Evolutionary conservation across 768 basidiomycete species (phyloP).

Genomic region (Boletus subparvulus): DNA sequence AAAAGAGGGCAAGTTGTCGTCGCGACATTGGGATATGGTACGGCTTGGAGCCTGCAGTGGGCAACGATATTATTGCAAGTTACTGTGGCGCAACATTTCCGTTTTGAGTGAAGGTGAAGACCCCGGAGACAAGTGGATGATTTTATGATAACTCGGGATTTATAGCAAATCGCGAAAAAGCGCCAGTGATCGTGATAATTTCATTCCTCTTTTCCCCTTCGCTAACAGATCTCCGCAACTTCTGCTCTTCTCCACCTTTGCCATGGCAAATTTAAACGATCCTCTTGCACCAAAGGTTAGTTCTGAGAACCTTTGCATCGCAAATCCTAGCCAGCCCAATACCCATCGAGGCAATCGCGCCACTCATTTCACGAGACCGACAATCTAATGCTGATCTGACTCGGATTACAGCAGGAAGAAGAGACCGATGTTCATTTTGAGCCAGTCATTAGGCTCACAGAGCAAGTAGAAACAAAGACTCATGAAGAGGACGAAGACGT

Average conservation of each 20-base stretch:
- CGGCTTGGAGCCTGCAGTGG: neutral
- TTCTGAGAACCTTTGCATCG: slow-evolving; percentile 14
- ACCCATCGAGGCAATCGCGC: slow-evolving; percentile 29
- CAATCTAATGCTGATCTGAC: slow-evolving; percentile 28
- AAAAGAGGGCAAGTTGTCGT: slow-evolving; percentile 39
- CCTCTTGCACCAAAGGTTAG: slow-evolving; percentile 72
- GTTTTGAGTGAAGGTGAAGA: slow-evolving; percentile 10
- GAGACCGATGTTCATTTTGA: slow-evolving; percentile 91
- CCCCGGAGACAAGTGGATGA: slow-evolving; percentile 27
- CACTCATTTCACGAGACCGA: slow-evolving; percentile 27
- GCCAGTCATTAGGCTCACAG: slow-evolving; percentile 94
- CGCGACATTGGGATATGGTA: slow-evolving; percentile 33
- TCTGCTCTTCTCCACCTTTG: slow-evolving; percentile 19
- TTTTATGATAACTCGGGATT: slow-evolving; percentile 8
- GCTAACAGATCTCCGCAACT: slow-evolving; percentile 12
- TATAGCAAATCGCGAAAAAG: slow-evolving; percentile 14
- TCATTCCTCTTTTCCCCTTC: slow-evolving; percentile 18
- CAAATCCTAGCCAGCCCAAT: neutral
- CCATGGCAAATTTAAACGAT: slow-evolving; percentile 60
- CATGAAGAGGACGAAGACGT: slow-evolving; percentile 91
- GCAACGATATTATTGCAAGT: neutral
- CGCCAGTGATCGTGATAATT: slow-evolving; percentile 24
- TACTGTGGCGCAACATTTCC: slow-evolving; percentile 1
- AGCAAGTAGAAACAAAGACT: slow-evolving; percentile 94
- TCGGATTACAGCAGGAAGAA: slow-evolving; percentile 49